Percentiles rank a stretch among this genome's conserved stretches.
phyloP scores from a whole-genome alignment of 2,329 filamentous ascomycete species.

The Fusarium sororula region DNA sequence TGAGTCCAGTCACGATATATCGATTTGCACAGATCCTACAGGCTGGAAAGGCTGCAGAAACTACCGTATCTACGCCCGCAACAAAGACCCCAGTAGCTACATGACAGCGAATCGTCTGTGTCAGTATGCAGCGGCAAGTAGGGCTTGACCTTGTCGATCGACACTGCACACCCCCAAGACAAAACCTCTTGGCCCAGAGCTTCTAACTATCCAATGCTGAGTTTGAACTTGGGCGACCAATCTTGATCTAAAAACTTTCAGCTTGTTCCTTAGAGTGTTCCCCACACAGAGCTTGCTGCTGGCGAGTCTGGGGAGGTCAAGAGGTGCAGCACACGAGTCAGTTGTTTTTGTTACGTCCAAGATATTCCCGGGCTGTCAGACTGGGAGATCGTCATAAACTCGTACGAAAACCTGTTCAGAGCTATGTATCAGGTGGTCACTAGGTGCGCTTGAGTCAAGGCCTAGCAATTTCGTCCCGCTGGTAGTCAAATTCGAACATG shows the following conservation, averaged over 20 bases:
- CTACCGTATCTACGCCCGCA: constrained; percentile 13
- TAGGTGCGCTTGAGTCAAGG: neutral
- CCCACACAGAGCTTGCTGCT: constrained; percentile 5
- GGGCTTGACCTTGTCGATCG: constrained; percentile 6
- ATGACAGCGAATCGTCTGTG: constrained; percentile 1
- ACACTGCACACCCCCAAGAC: constrained; percentile 3
- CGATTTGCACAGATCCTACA: constrained; percentile 11
- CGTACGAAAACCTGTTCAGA: neutral
- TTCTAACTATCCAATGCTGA: constrained; percentile 3
- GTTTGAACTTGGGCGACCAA: neutral
- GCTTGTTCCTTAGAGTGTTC: neutral
- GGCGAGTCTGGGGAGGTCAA: constrained; percentile 4
- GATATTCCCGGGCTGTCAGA: constrained; percentile 7
- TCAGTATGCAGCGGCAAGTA: constrained; percentile 6
- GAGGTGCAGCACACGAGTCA: constrained; percentile 8
- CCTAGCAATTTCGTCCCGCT: neutral
- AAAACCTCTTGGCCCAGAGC: neutral
- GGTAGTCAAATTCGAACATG: neutral
- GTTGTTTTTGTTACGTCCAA: neutral
- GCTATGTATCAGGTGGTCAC: neutral
- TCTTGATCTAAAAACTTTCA: neutral
- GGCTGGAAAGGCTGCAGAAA: constrained; percentile 8
- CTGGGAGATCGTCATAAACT: neutral
- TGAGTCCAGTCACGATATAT: neutral
- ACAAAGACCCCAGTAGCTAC: neutral